A percentile compares a stretch with the other conserved stretches of the same genome.
phyloP scores from a whole-genome alignment of 331 rosid species.

The Pyrus hybrid region DNA sequence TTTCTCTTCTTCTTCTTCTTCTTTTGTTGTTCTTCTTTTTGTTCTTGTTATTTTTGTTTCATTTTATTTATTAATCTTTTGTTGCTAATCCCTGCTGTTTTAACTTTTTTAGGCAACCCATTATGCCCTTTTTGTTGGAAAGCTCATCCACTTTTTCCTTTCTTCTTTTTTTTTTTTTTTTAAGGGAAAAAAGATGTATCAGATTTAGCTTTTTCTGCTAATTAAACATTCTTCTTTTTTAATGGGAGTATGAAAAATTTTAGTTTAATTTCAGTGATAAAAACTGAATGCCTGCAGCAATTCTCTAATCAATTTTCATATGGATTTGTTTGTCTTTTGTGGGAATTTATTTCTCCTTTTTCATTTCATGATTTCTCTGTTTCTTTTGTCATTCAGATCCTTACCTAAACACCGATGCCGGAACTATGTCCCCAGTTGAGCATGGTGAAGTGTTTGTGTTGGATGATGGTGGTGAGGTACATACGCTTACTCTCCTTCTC shows the following conservation, averaged over 20 bases:
- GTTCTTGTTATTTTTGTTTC: not conserved
- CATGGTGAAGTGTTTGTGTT: conserved; percentile 95
- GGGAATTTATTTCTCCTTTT: not conserved
- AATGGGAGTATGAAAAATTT: not conserved
- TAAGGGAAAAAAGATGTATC: not conserved
- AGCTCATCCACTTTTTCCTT: not conserved
- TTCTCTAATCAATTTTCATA: not conserved
- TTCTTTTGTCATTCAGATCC: conserved; percentile 56
- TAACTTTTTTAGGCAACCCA: conserved; percentile 3
- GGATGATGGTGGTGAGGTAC: conserved; percentile 99
- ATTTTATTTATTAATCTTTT: not conserved
- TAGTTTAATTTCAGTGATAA: not conserved
- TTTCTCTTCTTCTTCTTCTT: conserved; percentile 1
- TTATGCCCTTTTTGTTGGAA: not conserved
- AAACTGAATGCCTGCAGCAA: not conserved
- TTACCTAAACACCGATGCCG: conserved; percentile 95
- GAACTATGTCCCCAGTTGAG: conserved; percentile 96
- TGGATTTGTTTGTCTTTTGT: not conserved
- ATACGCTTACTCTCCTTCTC: conserved; percentile 1
- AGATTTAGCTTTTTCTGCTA: conserved; percentile 4
- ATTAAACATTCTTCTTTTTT: not conserved
- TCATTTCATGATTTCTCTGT: not conserved
- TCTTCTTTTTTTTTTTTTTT: not conserved
- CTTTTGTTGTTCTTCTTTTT: not conserved
- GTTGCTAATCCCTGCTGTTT: not conserved